Conservation (phyloP, 345 rosid species). For the Citrus glauca region DNA sequence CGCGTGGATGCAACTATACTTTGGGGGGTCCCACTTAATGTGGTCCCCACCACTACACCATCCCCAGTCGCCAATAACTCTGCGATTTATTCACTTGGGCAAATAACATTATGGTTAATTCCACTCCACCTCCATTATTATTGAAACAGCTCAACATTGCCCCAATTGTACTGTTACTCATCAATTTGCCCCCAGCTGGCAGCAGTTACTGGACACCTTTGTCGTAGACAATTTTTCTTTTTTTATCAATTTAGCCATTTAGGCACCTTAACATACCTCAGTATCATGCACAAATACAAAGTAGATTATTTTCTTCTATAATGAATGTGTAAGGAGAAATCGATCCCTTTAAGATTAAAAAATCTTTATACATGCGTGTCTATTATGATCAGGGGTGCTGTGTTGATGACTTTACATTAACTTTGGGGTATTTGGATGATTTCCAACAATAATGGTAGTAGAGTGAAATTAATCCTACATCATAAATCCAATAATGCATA, state of each 20-base stretch:
- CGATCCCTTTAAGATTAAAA: background rate
- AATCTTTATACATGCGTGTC: background rate
- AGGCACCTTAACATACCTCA: background rate
- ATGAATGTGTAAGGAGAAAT: too few relatives aligned
- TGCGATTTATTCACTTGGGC: background rate
- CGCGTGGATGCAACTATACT: conserved; percentile 50
- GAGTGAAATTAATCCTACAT: background rate
- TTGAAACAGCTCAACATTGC: background rate
- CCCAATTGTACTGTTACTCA: background rate
- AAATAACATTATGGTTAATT: background rate
- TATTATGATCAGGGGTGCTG: background rate
- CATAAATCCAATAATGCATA: background rate
- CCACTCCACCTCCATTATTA: background rate
- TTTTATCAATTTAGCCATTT: too few relatives aligned
- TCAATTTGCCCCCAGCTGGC: background rate
- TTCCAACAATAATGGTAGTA: background rate
- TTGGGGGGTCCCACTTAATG: conserved; percentile 33
- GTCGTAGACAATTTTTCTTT: background rate
- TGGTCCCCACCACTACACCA: conserved; percentile 21
- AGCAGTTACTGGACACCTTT: background rate
- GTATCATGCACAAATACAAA: background rate
- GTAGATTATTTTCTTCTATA: too few relatives aligned
- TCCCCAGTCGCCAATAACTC: conserved; percentile 12
- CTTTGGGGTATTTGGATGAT: too few relatives aligned
- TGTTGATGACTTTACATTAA: background rate